Conservation (phyloP, 164 flowering plant species). For the Stephania cephalantha region DNA sequence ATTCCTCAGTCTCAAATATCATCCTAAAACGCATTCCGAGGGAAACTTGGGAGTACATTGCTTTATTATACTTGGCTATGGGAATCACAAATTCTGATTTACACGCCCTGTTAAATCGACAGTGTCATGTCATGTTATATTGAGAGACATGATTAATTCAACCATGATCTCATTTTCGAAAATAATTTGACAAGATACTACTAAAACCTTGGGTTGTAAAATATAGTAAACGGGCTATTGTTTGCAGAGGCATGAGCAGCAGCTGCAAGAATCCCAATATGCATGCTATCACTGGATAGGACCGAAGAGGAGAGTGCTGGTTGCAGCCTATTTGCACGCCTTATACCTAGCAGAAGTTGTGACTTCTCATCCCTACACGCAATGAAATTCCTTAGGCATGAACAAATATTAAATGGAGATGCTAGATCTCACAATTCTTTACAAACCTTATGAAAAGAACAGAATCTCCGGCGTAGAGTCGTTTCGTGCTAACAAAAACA, state of each 20-base stretch:
- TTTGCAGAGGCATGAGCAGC: constrained; percentile 98
- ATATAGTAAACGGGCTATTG: constrained; percentile 83
- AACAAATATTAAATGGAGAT: neutral
- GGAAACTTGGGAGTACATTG: constrained; percentile 85
- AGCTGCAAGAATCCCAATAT: constrained; percentile 94
- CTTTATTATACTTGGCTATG: constrained; percentile 84
- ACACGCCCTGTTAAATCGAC: constrained; percentile 58
- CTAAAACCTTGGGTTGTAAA: constrained; percentile 86
- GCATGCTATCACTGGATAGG: constrained; percentile 98
- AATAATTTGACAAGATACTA: neutral
- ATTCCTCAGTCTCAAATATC: constrained; percentile 98
- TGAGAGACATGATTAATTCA: neutral
- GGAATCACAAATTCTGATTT: constrained; percentile 93
- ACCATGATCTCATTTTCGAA: neutral
- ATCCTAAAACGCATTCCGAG: constrained; percentile 94
- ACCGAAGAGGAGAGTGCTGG: constrained; percentile 88
- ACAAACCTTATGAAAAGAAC: constrained; percentile 80
- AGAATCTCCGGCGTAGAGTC: constrained; percentile 90
- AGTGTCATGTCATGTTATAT: neutral
- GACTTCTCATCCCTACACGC: constrained; percentile 79
- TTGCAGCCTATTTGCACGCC: constrained; percentile 81
- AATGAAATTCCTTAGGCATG: constrained; percentile 8
- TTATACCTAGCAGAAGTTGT: constrained; percentile 77
- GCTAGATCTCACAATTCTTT: neutral
- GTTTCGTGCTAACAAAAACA: constrained; percentile 87